Percentiles rank a stretch among this genome's conserved stretches.
phyloP scores from a whole-genome alignment of 176 grass and related monocot species.

The Carex kokanica region DNA sequence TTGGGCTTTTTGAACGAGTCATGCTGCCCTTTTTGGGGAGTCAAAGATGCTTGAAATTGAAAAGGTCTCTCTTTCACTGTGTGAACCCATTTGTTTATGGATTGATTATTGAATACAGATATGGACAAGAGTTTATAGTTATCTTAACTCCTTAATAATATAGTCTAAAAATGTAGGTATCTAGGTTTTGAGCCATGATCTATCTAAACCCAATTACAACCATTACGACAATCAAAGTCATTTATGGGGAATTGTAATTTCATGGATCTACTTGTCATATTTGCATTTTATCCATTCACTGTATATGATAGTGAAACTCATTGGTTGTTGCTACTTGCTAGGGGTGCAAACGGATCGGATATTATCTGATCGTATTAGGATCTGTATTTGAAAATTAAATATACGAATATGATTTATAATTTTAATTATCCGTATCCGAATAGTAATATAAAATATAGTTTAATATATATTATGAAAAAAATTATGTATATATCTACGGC shows the following conservation, averaged over 20 bases:
- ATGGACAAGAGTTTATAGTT: conserved; percentile 16
- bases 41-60: conserved; percentile 29
- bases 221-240: background rate
- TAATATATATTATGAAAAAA: too few species aligned
- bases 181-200: conserved; percentile 29
- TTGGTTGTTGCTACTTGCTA: background rate
- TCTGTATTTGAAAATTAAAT: too few species aligned
- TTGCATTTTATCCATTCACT: background rate
- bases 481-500: too few species aligned
- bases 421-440: too few species aligned
- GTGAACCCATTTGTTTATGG: conserved; percentile 1
- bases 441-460: too few species aligned
- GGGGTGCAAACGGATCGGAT: too few species aligned
- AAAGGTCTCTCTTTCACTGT: background rate
- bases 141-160: conserved; percentile 21
- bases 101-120: background rate
- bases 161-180: background rate
- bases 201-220: conserved; percentile 16
- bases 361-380: background rate
- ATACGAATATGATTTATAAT: too few species aligned
- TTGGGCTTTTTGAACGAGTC: conserved; percentile 17
- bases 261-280: background rate
- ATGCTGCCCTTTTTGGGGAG: conserved; percentile 25
- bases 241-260: conserved; percentile 16
- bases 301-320: background rate